Evolutionary conservation across 2,329 filamentous ascomycete genomes (phyloP).

Genomic region (Stemphylium beticola): DNA sequence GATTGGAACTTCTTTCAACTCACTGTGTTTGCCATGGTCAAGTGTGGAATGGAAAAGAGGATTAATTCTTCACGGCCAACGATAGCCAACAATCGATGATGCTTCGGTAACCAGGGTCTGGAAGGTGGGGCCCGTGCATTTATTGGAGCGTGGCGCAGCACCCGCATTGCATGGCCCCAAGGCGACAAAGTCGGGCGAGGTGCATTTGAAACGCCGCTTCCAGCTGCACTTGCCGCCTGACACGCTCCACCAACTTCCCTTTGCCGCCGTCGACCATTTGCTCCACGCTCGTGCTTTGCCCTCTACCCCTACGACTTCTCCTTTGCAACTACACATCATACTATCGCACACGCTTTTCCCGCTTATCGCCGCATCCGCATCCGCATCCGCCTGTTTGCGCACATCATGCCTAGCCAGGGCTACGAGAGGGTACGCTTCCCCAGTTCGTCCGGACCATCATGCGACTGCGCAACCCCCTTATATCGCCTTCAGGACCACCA

Average conservation of each 20-base stretch:
- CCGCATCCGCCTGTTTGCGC: slow-evolving; percentile 18
- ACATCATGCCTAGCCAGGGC: slow-evolving; percentile 54
- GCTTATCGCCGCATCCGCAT: slow-evolving; percentile 14
- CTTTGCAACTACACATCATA: neutral
- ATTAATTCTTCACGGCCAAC: neutral
- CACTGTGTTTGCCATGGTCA: slow-evolving; percentile 27
- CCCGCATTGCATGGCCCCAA: slow-evolving; percentile 4
- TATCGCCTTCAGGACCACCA: neutral
- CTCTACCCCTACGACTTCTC: neutral
- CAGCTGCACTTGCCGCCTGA: slow-evolving; percentile 16
- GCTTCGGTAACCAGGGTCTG: slow-evolving; percentile 8
- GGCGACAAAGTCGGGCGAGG: slow-evolving; percentile 3
- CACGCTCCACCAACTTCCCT: slow-evolving; percentile 8
- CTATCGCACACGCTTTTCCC: neutral
- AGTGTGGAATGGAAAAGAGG: neutral
- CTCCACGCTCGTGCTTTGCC: slow-evolving; percentile 5
- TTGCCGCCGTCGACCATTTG: slow-evolving; percentile 12
- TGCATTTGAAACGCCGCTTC: slow-evolving; percentile 16
- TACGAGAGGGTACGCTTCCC: slow-evolving; percentile 55
- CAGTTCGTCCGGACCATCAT: slow-evolving; percentile 14
- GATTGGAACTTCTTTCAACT: neutral
- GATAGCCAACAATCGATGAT: slow-evolving; percentile 17
- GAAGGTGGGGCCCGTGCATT: neutral
- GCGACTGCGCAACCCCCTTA: slow-evolving; percentile 18
- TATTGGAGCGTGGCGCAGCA: slow-evolving; percentile 13